A percentile compares a stretch with the other conserved stretches of the same genome.
Conservation (phyloP, 1,284 basidiomycete genomes). For the Trichosporon faecale region DNA sequence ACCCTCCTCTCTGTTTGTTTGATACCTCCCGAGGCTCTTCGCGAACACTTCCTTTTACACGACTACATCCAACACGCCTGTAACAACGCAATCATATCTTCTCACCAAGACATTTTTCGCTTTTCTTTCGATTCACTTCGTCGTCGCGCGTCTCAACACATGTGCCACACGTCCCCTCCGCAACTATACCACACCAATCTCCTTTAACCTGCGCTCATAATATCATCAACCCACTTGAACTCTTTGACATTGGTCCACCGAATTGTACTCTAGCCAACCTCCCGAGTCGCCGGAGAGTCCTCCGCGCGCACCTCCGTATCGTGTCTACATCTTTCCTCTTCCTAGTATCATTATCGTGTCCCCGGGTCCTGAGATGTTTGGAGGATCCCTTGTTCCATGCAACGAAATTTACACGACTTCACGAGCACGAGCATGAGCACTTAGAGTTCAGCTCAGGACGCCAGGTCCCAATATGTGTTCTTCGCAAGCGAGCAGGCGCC, state of each 20-base stretch:
- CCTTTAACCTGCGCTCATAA: not conserved
- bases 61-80: not conserved
- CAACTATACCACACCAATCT: not conserved
- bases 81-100: constrained; percentile 3
- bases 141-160: constrained; percentile 1
- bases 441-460: not conserved
- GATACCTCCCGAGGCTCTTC: not conserved
- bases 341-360: not conserved
- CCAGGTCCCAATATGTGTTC: not conserved
- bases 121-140: not conserved
- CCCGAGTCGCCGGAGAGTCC: not conserved
- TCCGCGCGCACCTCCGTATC: not conserved
- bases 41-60: not conserved
- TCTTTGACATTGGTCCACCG: not conserved
- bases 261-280: not conserved
- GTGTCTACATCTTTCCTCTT: not conserved
- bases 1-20: not conserved
- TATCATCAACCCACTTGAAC: not conserved
- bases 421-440: not conserved
- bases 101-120: not conserved
- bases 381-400: constrained; percentile 3
- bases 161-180: not conserved
- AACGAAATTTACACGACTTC: not conserved
- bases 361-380: not conserved
- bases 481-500: not conserved